A percentile compares a stretch with the other conserved stretches of the same genome.
Evolutionary conservation across 2,329 filamentous ascomycete genomes (phyloP).

Genomic region (Neophaeococcomyces mojaviensis): DNA sequence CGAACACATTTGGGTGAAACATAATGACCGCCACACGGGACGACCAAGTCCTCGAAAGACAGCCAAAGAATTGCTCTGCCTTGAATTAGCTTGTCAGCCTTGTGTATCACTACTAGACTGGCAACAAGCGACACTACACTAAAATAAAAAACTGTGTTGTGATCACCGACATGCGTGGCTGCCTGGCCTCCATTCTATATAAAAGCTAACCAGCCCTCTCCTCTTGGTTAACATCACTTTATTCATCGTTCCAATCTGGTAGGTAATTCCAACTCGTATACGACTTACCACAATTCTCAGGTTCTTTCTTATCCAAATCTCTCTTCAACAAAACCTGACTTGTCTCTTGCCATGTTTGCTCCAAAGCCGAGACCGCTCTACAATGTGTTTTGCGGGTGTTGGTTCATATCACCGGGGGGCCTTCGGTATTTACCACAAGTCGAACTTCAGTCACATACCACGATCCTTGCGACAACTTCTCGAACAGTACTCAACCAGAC

Average conservation of each 20-base stretch:
- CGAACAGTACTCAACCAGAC: constrained; percentile 49
- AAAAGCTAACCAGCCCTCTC: background rate
- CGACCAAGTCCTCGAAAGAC: too few relatives aligned
- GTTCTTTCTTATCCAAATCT: too few relatives aligned
- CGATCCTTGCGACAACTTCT: constrained; percentile 50
- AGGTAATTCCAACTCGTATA: too few relatives aligned
- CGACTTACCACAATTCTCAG: too few relatives aligned
- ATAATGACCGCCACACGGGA: too few relatives aligned
- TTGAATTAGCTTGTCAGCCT: constrained; percentile 5
- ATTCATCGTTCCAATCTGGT: too few relatives aligned
- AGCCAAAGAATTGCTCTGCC: too few relatives aligned
- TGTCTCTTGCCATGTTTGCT: constrained; percentile 9
- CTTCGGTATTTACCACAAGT: constrained; percentile 51
- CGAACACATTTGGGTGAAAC: background rate
- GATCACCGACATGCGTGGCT: background rate
- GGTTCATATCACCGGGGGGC: constrained; percentile 6
- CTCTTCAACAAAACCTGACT: constrained; percentile 4
- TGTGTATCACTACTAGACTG: background rate
- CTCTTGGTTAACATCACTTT: too few relatives aligned
- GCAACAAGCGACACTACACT: background rate
- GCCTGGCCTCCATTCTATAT: background rate
- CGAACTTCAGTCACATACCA: constrained; percentile 51
- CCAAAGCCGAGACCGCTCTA: constrained; percentile 3
- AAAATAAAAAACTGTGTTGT: background rate
- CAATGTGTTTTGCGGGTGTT: constrained; percentile 15